phyloP scores from a whole-genome alignment of 306 rosid species.

The Quercus aquifolioides region DNA sequence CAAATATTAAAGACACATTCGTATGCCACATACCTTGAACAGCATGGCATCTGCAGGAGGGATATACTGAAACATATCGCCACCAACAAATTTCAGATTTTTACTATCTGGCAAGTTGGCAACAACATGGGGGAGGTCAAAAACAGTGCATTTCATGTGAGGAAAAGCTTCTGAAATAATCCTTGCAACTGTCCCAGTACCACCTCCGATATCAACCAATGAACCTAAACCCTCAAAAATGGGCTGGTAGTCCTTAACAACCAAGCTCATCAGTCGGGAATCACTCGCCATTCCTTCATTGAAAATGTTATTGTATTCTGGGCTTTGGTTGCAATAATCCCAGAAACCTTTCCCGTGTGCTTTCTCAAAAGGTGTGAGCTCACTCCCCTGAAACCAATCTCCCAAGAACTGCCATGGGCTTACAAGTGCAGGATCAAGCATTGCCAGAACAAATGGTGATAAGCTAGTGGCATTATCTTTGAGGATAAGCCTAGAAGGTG shows the following conservation, averaged over 20 bases:
- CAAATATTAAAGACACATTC: no score
- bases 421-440: slow-evolving; percentile 10
- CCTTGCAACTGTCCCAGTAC: no score
- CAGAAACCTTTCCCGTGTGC: slow-evolving; percentile 32
- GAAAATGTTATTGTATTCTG: slow-evolving; percentile 9
- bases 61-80: slow-evolving; percentile 47
- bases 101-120: neutral
- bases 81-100: slow-evolving; percentile 45
- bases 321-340: slow-evolving; percentile 20
- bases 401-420: slow-evolving; percentile 30
- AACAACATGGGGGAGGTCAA: no score
- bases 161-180: no score
- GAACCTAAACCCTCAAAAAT: slow-evolving; percentile 7
- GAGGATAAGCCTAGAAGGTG: slow-evolving; percentile 44
- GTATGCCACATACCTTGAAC: slow-evolving; percentile 29
- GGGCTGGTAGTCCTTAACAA: slow-evolving; percentile 24
- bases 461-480: slow-evolving; percentile 17
- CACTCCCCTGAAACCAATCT: slow-evolving; percentile 27
- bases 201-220: no score
- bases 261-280: slow-evolving; percentile 41
- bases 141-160: no score
- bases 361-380: slow-evolving; percentile 23
- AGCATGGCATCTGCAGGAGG: slow-evolving; percentile 49
- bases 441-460: neutral
- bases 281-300: slow-evolving; percentile 41